Percentiles rank a stretch among this genome's conserved stretches.
Evolutionary conservation across 768 basidiomycete species (phyloP).

Genomic region (Phlebiopsis gigantea): DNA sequence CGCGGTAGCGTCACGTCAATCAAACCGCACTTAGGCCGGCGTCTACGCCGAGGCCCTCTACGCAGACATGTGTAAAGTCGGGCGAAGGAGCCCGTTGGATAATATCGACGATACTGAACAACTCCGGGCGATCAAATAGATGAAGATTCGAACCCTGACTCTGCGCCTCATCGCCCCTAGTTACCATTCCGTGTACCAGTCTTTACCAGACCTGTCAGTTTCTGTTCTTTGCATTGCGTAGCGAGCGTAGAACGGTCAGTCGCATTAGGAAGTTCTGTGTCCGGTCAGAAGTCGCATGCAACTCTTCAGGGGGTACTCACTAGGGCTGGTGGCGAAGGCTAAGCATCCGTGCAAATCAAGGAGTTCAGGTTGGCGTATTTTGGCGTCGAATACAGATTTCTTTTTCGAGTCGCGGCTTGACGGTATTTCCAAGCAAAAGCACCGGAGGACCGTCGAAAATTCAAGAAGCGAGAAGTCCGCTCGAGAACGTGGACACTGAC

Average conservation of each 20-base stretch:
- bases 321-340: not conserved
- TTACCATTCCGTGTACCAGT: not conserved
- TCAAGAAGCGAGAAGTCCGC: not conserved
- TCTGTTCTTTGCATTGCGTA: too few relatives aligned
- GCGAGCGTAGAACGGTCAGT: too few relatives aligned
- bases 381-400: too few relatives aligned
- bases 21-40: not conserved
- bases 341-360: too few relatives aligned
- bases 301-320: not conserved
- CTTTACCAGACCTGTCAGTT: too few relatives aligned
- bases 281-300: not conserved
- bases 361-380: too few relatives aligned
- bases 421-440: too few relatives aligned
- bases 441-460: not conserved
- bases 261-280: too few relatives aligned
- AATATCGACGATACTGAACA: too few relatives aligned
- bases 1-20: slow-evolving; percentile 1
- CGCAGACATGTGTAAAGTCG: not conserved
- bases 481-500: not conserved
- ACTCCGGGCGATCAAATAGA: not conserved
- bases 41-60: not conserved
- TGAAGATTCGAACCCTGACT: not conserved
- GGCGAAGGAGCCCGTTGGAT: too few relatives aligned
- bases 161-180: not conserved
- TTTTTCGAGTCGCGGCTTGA: too few relatives aligned